phyloP scores from a whole-genome alignment of 805 yeast species.

The Helenozyma baotianmanensis region DNA sequence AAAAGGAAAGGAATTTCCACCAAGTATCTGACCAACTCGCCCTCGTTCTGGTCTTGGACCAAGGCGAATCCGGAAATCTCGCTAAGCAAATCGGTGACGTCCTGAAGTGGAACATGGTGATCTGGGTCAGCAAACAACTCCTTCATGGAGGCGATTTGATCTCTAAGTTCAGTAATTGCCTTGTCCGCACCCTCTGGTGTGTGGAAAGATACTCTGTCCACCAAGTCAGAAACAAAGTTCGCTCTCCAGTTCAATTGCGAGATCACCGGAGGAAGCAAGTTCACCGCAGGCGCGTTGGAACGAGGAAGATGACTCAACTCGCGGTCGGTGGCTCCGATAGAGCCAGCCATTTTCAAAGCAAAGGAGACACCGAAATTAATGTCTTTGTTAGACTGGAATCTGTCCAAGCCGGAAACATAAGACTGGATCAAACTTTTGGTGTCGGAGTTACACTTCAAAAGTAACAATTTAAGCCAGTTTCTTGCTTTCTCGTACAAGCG shows the following conservation, averaged over 20 bases:
- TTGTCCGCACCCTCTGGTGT: slow-evolving; percentile 23
- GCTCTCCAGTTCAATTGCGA: slow-evolving; percentile 74
- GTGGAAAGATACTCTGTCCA: slow-evolving; percentile 26
- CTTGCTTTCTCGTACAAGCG: slow-evolving; percentile 55
- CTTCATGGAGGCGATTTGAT: slow-evolving; percentile 18
- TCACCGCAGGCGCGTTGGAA: slow-evolving; percentile 34
- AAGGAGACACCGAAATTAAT: slow-evolving; percentile 81
- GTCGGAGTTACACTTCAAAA: slow-evolving; percentile 63
- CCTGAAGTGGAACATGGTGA: slow-evolving; percentile 16
- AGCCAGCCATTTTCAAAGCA: slow-evolving; percentile 85
- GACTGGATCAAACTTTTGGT: slow-evolving; percentile 74
- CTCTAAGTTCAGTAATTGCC: slow-evolving; percentile 25
- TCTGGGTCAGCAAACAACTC: slow-evolving; percentile 5
- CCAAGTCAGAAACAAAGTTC: slow-evolving; percentile 30
- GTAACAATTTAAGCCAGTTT: slow-evolving; percentile 60
- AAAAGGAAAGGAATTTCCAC: slow-evolving; percentile 68
- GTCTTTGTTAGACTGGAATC: slow-evolving; percentile 12
- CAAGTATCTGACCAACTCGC: slow-evolving; percentile 46
- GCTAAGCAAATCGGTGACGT: slow-evolving; percentile 42
- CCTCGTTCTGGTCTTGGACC: slow-evolving; percentile 34
- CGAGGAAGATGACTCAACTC: slow-evolving; percentile 52
- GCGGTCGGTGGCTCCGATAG: slow-evolving; percentile 59
- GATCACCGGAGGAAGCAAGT: slow-evolving; percentile 67
- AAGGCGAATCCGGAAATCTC: slow-evolving; percentile 36
- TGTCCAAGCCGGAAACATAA: slow-evolving; percentile 50